Base-by-base conservation (phyloP, 2,329 filamentous ascomycete genomes). In the Pseudogymnoascus verrucosus region DNA sequence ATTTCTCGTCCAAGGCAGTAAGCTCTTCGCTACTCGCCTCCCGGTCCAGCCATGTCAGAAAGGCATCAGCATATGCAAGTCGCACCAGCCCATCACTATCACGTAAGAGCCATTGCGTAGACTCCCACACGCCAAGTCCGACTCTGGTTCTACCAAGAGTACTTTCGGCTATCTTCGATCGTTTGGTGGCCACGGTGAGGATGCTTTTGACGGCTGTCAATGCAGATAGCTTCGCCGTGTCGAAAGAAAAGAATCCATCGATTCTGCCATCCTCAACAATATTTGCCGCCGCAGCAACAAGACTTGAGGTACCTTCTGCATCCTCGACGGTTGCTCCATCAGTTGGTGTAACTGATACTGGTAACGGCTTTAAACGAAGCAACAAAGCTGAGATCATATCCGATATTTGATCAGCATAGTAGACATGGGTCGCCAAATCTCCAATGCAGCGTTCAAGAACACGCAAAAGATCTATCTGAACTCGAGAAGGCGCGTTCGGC, bases 361-460 rank as follows among this genome's bases (percentile, higher is more conserved):
- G 66, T 10, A 79, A 78, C 2, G 92, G 90, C 74, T 90, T 95
- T 31, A 98, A 80, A 19, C 91, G 88, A 31, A 84, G 78, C 14
- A 98, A 78, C 51, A 98, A 88, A 0, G 91, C 86, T 19, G 87
- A 84, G 61, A 97, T 86, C 91, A 98, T 97, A 75, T 99, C 95
- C 1, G 90, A 87, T 63, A 98, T 91, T 75, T 99, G 95, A 70
- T 98, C 93, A 1, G 90, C 90, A 74, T 99, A 99, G 78, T 99
- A 99, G 34, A 97, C 88, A 72, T 99, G 95, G 0, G 91, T 96
- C 2, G 93, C 92, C 28, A 99, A 79, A 73, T 93, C 86, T n/a
- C 91, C 91, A 66, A 97, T 92, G 76, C 91, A 96, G 68, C 84
- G 82, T 73, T 95, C 88, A 14, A 98, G 82, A 34, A 87, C 84